Base-by-base conservation (phyloP, 352 stramenopile species). In the Globisporangium irregulare region DNA sequence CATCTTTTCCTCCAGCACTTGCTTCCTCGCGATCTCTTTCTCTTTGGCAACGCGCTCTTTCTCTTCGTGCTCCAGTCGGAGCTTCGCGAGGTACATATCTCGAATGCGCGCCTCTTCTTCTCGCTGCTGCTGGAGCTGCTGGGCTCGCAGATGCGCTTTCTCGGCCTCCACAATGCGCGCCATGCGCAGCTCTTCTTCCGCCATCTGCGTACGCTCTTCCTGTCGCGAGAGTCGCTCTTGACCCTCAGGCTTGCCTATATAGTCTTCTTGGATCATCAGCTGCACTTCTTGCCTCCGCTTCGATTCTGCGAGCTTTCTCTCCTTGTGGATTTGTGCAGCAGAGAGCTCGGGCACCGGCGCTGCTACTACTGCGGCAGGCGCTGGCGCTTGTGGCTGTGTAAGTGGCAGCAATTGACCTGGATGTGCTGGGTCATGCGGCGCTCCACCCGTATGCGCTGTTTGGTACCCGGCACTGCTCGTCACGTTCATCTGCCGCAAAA, bases 191-290 rank as follows among this genome's bases (percentile, higher is more conserved):
- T 93, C 84, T 66, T 93, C 82, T 32, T 90, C 82, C 51, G 72
- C 56, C 84, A 93, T 91, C 18, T 64, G 62, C 29, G 76, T 74
- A 1, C 73, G 75, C 60, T 90, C 82, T 14, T 84, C 73, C n/a
- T 87, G 84, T 4, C 84, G 71, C 34, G 71, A 67, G 9, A 84
- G 69, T 36, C 84, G 68, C 55, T 75, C 81, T 0, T 79, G 67
- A 2, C 84, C 84, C 46, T 91, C 85, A 0, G 65, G 65, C 4
- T 79, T 93, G 22, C 78, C 73, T 0, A 69, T 79, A 60, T 91
- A 93, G 62, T 93, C 85, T 34, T 93, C 85, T 1, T 65, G 75
- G 5, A 71, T 59, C 85, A 91, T 93, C 36, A 80, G 61, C 32
- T 57, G 38, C 27, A 79, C 59, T 61, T 93, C 85, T 0, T 68